Evolutionary conservation across 768 basidiomycete genomes (phyloP), one percentile per base, ranked within the genome.

Genomic region (Boletus sensibilis): DNA sequence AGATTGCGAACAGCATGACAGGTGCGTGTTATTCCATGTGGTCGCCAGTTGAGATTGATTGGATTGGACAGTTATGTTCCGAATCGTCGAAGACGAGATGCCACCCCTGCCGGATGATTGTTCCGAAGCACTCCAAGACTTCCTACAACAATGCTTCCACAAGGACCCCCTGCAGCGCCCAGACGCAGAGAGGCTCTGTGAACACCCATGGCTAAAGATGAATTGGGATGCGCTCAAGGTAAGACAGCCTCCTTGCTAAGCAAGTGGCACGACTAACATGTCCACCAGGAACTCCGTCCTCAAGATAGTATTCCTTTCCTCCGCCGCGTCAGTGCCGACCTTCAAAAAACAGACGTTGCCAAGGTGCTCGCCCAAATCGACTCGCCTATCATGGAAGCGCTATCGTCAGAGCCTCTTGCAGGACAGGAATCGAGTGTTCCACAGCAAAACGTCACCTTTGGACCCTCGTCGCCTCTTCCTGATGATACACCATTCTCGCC

Each of bases 261-360:
- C 10, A 23, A 38, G 29, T 10, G 25, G 13, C 12, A 18, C 27
- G 21, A 27, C 52, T 48, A 7, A 62, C 29, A 20, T 57, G 47
- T 50, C 31, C 55, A 18, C 27, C 57, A 89, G 86, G 88, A 93
- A 63, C 76, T 96, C 31, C 88, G 92, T 23, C 90, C 90, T 46
- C 90, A 97, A 67, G 96, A 98, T 67, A 94, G 92, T 67, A 91
- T 98, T 35, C 96, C 96, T 11, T 97, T 97, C 79, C 78, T 97
- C 13, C 87, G 94, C 31, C 88, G 95, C 5, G 88, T 97, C 67
- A 94, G 93, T 69, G 79, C 85, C 56, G 95, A 97, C 66, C 68
- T 92, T 52, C 87, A 90, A 57, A 90, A 88, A 71, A 77, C 82
- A 20, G 89, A 91, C 46, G 78, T 76, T 42, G 75, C 81, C 49